Percentiles rank a stretch among this genome's conserved stretches.
phyloP scores from a whole-genome alignment of 73 alveolate species.

The Paramecium sexaurelia region DNA sequence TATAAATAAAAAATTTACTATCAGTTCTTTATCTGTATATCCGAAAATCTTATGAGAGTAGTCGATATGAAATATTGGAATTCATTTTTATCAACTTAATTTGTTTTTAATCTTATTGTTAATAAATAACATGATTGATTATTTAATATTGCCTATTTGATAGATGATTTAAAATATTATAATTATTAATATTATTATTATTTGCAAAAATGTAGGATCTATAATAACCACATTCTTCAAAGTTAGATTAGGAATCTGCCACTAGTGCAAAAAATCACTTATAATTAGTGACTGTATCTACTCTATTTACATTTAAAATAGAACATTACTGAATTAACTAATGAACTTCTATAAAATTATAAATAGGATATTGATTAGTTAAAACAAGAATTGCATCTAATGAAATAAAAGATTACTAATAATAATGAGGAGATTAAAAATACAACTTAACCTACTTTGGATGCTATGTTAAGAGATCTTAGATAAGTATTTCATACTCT shows the following conservation, averaged over 20 bases:
- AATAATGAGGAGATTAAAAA: constrained; percentile 47
- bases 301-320: neutral
- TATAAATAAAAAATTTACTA: no score
- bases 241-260: constrained; percentile 39
- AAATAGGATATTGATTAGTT: constrained; percentile 20
- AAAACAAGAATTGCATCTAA: constrained; percentile 41
- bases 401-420: constrained; percentile 36
- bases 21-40: no score
- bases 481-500: constrained; percentile 11
- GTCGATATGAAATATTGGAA: no score
- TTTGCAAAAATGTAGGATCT: neutral
- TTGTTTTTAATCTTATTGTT: neutral
- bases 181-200: constrained; percentile 10
- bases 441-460: constrained; percentile 44
- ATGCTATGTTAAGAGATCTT: constrained; percentile 20
- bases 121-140: constrained; percentile 19
- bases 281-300: neutral
- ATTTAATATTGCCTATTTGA: constrained; percentile 8
- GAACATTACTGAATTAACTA: constrained; percentile 45
- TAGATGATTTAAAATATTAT: neutral
- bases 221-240: neutral
- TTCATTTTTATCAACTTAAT: neutral
- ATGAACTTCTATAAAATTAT: neutral
- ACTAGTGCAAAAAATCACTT: constrained; percentile 42
- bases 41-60: no score